Evolutionary conservation across 164 flowering plant species (phyloP).

Genomic region (Hamamelis virginiana): DNA sequence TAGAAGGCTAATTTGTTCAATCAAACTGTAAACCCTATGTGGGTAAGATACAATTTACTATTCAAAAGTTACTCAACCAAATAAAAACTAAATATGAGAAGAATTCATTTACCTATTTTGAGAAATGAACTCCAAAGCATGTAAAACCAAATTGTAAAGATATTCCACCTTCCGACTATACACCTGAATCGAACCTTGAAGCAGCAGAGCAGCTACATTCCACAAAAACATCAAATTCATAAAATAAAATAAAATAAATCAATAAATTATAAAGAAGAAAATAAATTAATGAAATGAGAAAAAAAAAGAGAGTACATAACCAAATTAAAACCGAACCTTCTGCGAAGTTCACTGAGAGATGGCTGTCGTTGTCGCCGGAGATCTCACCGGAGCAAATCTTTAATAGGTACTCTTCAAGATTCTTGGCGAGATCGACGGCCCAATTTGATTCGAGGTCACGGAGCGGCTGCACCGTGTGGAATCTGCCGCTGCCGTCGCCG

Average conservation of each 20-base stretch:
- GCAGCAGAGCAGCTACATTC: constrained; percentile 79
- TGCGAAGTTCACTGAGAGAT: constrained; percentile 72
- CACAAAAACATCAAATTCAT: constrained; percentile 4
- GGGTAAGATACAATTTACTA: neutral
- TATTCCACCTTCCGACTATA: constrained; percentile 95
- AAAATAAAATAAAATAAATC: constrained; percentile 3
- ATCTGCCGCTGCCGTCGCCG: constrained; percentile 21
- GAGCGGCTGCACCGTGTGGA: constrained; percentile 66
- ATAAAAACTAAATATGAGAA: neutral
- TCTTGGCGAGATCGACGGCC: constrained; percentile 79
- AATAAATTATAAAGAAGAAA: neutral
- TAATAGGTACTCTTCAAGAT: constrained; percentile 79
- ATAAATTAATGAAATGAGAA: neutral
- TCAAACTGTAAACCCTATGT: too few species aligned
- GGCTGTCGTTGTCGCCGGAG: constrained; percentile 40
- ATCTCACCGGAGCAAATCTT: constrained; percentile 85
- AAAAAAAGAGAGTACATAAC: neutral
- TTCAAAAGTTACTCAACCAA: neutral
- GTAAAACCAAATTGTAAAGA: constrained; percentile 76
- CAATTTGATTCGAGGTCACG: constrained; percentile 89
- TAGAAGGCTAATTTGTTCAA: too few species aligned
- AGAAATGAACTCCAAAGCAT: constrained; percentile 86
- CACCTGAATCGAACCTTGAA: constrained; percentile 95
- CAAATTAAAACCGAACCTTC: constrained; percentile 52
- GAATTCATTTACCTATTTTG: constrained; percentile 59